Base-by-base conservation (phyloP, 148 eudicot genomes). In the Amaranthus palmeri region DNA sequence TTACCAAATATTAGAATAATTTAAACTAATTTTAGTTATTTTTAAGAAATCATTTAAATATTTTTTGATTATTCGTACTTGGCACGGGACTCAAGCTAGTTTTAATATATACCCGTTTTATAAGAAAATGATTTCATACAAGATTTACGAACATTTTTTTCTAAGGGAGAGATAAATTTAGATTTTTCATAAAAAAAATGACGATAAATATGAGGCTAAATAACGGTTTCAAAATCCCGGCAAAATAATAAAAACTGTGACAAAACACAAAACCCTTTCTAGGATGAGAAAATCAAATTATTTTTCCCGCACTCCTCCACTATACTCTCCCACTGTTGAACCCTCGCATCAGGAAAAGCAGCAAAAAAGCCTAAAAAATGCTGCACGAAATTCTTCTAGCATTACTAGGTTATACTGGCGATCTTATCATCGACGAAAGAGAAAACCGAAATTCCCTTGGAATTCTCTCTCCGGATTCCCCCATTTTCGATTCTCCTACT, bases 361-460 rank as follows among this genome's bases (percentile, higher is more conserved):
- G 13, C 10, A 40, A 10, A 41, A n/a, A 9, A 43, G 14, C 46
- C 8, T 8, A 13, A 10, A 58, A 59, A 61, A 95, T 96, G 99
- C 80, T 96, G 68, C 97, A 92, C 85, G 97, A 96, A 74, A 83
- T 92, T 44, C 75, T 96, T 36, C 76, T 96, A 51, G 84, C 99
- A 52, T 86, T 96, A 8, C 59, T 96, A 65, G 99, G 99, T 10
- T 92, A 88, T 91, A 96, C 99, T 67, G 99, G 99, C 71, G 99
- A 96, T 67, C 86, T 96, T 64, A 96, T 96, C 25, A 76, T 96
- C 79, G 99, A 96, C 86, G 88, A 82, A n/a, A 73, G 90, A 42
- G 88, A 90, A 9, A 82, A 79, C 65, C 87, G 55, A 9, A 61
- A 50, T 41, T 74, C 88, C 17, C 79, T 81, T 68, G 84, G 85